Evolutionary conservation across 495 filamentous ascomycete species (phyloP).

Genomic region (Amorphotheca resinae): DNA sequence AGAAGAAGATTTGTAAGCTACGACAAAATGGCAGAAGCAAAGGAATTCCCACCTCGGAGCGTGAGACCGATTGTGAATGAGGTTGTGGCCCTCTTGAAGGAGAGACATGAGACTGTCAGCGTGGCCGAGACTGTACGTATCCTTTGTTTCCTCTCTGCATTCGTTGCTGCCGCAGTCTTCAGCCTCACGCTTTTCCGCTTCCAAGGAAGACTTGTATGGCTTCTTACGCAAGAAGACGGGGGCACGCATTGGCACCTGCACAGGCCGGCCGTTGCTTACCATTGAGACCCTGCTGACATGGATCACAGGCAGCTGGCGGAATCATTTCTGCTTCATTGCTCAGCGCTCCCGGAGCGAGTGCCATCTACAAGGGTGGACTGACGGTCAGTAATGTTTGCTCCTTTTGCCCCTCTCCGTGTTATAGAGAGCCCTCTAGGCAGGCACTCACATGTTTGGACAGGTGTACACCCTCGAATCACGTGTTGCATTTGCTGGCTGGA

Average conservation of each 20-base stretch:
- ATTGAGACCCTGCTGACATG: constrained; percentile 3
- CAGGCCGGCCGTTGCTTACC: too few species aligned
- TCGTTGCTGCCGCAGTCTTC: too few species aligned
- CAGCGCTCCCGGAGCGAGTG: constrained; percentile 40
- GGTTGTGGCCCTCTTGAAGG: constrained; percentile 38
- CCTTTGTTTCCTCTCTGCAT: constrained; percentile 1
- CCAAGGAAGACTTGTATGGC: too few species aligned
- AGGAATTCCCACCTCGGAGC: constrained; percentile 35
- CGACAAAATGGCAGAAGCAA: constrained; percentile 6
- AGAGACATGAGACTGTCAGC: constrained; percentile 39
- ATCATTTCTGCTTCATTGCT: constrained; percentile 45
- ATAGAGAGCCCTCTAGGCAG: too few species aligned
- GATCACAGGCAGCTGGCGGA: constrained; percentile 43
- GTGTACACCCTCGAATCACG: constrained; percentile 51
- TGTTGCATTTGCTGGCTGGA: constrained; percentile 49
- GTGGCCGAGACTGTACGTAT: constrained; percentile 46
- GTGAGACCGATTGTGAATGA: constrained; percentile 36
- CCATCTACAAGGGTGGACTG: constrained; percentile 45
- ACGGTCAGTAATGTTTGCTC: constrained; percentile 30
- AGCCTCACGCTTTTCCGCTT: too few species aligned
- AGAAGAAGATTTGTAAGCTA: constrained; percentile 5
- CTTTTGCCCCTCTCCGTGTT: constrained; percentile 4
- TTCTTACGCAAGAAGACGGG: too few species aligned
- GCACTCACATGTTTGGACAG: too few species aligned
- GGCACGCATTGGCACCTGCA: too few species aligned